A percentile compares a stretch with the other conserved stretches of the same genome.
Evolutionary conservation across 352 stramenopile species (phyloP).

Genomic region (Phytophthora nicotianae): DNA sequence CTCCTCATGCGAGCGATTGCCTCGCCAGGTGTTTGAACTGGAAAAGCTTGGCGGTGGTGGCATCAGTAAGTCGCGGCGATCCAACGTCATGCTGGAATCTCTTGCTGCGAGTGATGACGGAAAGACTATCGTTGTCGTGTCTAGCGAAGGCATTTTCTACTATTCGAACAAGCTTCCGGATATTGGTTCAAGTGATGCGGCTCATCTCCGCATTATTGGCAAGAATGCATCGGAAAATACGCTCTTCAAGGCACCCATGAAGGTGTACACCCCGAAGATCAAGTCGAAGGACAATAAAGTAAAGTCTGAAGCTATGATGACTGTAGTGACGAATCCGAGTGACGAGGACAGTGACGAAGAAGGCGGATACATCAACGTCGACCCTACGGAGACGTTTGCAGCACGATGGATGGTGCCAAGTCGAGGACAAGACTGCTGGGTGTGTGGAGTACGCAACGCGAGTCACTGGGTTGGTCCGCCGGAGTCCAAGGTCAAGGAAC

Average conservation of each 20-base stretch:
- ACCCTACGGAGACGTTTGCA: conserved; percentile 68
- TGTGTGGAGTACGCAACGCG: conserved; percentile 77
- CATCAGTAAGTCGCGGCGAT: conserved; percentile 68
- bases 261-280: conserved; percentile 59
- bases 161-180: conserved; percentile 57
- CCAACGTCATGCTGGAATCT: conserved; percentile 72
- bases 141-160: conserved; percentile 76
- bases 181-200: conserved; percentile 26
- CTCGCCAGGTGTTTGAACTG: conserved; percentile 65
- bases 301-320: conserved; percentile 62
- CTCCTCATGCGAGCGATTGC: conserved; percentile 19
- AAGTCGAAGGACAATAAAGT: conserved; percentile 15
- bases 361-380: conserved; percentile 71
- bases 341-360: conserved; percentile 64
- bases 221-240: conserved; percentile 69
- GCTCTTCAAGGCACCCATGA: conserved; percentile 74
- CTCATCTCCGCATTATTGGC: conserved; percentile 61
- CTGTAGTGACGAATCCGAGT: conserved; percentile 69
- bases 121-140: conserved; percentile 61
- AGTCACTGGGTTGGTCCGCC: conserved; percentile 59
- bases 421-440: conserved; percentile 63
- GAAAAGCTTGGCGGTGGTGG: conserved; percentile 67
- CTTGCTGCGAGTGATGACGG: conserved; percentile 72
- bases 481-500: conserved; percentile 41
- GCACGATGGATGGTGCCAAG: conserved; percentile 76